These are phyloP conservation scores for Teunomyces atbi DNA, from an alignment of 805 yeast genomes.

Conservation along the genomic window DNA sequence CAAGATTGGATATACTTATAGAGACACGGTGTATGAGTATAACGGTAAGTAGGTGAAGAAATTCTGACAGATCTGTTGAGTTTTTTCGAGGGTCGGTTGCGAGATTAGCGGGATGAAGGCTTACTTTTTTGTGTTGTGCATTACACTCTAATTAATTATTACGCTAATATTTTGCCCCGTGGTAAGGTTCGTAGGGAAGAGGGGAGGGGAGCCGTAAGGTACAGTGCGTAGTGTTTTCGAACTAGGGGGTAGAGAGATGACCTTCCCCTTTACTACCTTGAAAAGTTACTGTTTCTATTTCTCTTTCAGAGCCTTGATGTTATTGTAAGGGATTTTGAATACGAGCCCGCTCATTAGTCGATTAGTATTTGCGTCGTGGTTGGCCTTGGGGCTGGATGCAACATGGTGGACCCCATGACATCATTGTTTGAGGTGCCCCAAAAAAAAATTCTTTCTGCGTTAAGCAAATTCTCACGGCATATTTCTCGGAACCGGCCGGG, in stretches of 20 bases:
- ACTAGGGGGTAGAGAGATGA: neutral
- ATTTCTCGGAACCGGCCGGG: neutral
- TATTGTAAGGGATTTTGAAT: neutral
- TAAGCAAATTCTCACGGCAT: neutral
- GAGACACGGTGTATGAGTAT: neutral
- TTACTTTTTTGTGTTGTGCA: conserved; percentile 1
- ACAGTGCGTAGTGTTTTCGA: neutral
- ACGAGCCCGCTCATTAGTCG: neutral
- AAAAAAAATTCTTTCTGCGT: neutral
- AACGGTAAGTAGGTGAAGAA: neutral
- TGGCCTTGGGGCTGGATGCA: neutral
- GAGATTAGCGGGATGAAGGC: conserved; percentile 1
- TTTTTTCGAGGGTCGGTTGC: conserved; percentile 4
- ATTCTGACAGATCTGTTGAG: conserved; percentile 1
- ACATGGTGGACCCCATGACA: neutral
- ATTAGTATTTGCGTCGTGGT: neutral
- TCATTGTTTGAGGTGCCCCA: neutral
- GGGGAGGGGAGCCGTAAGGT: neutral
- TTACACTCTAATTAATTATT: neutral
- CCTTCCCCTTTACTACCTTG: neutral
- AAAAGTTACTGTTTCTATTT: neutral
- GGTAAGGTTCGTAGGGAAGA: neutral
- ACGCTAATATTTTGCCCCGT: neutral
- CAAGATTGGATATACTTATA: neutral
- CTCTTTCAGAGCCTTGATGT: neutral